phyloP scores from a whole-genome alignment of 1,284 basidiomycete species.

The Tilletia indica region DNA sequence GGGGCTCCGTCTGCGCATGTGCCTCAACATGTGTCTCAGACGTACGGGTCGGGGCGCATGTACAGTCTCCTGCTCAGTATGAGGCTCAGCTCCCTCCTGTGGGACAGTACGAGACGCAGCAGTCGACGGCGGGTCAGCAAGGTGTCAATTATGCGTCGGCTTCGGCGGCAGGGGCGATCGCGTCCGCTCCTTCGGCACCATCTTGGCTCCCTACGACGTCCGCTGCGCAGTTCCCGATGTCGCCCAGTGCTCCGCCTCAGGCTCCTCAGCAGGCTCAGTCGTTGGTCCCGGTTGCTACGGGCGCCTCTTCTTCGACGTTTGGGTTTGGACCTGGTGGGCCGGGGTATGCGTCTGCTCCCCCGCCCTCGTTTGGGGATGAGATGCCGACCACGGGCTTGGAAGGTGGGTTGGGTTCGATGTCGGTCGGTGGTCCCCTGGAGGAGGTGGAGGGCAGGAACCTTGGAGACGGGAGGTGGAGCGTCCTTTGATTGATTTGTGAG shows the following conservation, averaged over 20 bases:
- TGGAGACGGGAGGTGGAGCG: slow-evolving; percentile 13
- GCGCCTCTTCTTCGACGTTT: too few species aligned
- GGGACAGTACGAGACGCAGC: too few species aligned
- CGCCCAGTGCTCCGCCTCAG: too few species aligned
- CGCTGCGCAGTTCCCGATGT: not conserved
- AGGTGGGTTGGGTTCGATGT: too few species aligned
- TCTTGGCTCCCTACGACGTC: not conserved
- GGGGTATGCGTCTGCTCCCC: too few species aligned
- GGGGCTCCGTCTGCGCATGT: too few species aligned
- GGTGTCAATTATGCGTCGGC: not conserved
- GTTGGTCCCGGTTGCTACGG: not conserved
- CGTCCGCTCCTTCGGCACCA: slow-evolving; percentile 1
- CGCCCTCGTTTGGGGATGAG: too few species aligned
- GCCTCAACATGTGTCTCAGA: too few species aligned
- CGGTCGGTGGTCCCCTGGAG: too few species aligned
- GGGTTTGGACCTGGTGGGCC: too few species aligned
- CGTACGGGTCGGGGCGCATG: not conserved
- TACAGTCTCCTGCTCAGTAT: not conserved
- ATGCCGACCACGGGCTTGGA: too few species aligned
- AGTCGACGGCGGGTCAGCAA: slow-evolving; percentile 6
- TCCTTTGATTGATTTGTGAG: slow-evolving; percentile 3
- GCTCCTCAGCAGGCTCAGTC: not conserved
- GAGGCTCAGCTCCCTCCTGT: not conserved
- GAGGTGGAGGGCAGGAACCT: not conserved
- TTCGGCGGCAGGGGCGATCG: not conserved